Evolutionary conservation across 192 early-diverging fungal genomes (phyloP).

Genomic region (Coemansia sp.): DNA sequence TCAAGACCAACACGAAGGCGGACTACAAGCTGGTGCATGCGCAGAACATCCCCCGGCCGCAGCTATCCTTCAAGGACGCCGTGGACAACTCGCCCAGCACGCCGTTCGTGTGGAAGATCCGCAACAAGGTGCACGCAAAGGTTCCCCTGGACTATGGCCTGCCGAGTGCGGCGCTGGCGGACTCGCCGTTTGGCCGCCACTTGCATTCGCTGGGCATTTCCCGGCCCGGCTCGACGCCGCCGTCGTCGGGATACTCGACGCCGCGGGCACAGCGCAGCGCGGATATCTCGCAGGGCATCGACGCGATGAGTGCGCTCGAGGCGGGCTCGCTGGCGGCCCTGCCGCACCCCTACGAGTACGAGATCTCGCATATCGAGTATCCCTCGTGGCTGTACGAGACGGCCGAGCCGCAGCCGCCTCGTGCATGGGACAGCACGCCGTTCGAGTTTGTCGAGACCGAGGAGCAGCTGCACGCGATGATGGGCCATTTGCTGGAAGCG

Average conservation of each 20-base stretch:
- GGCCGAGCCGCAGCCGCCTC: conserved; percentile 55
- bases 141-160: conserved; percentile 70
- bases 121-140: conserved; percentile 74
- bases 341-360: conserved; percentile 88
- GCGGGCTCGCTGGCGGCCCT: conserved; percentile 19
- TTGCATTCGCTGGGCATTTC: conserved; percentile 39
- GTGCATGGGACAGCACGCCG: conserved; percentile 65
- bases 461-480: conserved; percentile 63
- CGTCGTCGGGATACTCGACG: conserved; percentile 5
- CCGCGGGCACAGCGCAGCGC: neutral
- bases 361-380: conserved; percentile 78
- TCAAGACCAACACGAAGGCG: conserved; percentile 19
- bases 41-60: conserved; percentile 76
- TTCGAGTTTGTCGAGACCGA: conserved; percentile 82
- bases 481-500: conserved; percentile 58
- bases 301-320: neutral
- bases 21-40: conserved; percentile 65
- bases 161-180: conserved; percentile 21
- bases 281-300: neutral
- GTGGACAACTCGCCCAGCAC: conserved; percentile 79
- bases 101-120: conserved; percentile 81
- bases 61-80: conserved; percentile 79
- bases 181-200: conserved; percentile 29
- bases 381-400: conserved; percentile 67
- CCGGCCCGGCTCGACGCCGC: conserved; percentile 10